These are phyloP conservation scores for Pseudogymnoascus sp. DNA, from an alignment of 2,329 filamentous ascomycete species.

Conservation along the genomic window DNA sequence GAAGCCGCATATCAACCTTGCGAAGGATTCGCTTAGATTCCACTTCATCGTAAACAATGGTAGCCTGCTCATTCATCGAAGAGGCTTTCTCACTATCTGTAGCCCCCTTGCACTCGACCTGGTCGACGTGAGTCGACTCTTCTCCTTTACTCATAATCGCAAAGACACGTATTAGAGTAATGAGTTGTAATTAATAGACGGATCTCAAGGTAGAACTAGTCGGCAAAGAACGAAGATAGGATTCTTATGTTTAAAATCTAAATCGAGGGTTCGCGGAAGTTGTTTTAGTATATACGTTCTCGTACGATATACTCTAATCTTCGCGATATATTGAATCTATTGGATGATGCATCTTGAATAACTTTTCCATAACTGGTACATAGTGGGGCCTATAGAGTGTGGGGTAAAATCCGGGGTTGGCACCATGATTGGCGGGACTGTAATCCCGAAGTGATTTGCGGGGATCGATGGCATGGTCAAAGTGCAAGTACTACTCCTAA, in stretches of 20 bases:
- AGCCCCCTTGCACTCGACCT: background rate
- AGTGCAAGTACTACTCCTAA: background rate
- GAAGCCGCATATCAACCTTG: constrained; percentile 46
- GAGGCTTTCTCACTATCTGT: background rate
- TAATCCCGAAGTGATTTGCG: background rate
- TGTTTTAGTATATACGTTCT: background rate
- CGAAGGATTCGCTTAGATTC: constrained; percentile 34
- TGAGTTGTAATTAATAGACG: background rate
- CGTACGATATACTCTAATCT: background rate
- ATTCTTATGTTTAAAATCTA: background rate
- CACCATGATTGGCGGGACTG: background rate
- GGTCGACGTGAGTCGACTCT: background rate
- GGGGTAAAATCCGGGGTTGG: background rate
- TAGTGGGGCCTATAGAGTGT: background rate
- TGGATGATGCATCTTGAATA: background rate
- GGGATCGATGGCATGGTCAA: background rate
- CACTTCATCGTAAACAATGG: background rate
- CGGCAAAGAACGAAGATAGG: background rate
- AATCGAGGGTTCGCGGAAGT: background rate
- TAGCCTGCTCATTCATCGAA: background rate
- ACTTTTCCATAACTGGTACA: background rate
- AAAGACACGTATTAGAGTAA: background rate
- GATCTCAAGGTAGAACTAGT: background rate
- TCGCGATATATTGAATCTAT: background rate
- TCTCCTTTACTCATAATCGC: background rate